Conservation (phyloP, 192 early-diverging fungal genomes). For the Coemansia asiatica region DNA sequence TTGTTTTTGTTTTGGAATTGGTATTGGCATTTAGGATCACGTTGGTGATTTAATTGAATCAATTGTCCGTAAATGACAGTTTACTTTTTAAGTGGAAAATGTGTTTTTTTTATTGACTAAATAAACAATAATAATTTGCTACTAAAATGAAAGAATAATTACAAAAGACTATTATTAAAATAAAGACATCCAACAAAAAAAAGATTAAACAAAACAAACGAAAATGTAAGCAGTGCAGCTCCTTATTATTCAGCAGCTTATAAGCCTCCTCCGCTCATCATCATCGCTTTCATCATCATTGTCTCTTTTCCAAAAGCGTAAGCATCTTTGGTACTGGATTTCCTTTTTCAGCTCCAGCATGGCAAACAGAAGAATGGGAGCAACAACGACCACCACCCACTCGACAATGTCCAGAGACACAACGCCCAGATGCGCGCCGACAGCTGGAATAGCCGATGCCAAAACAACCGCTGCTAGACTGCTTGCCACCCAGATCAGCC, state of each 20-base stretch:
- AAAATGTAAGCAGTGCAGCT: no score
- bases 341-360: conserved; percentile 39
- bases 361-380: conserved; percentile 33
- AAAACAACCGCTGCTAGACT: conserved; percentile 18
- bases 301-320: not conserved
- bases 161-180: no score
- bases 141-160: no score
- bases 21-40: not conserved
- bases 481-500: conserved; percentile 16
- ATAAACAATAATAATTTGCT: no score
- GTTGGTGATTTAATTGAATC: not conserved
- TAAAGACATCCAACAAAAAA: not conserved
- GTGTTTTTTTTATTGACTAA: no score
- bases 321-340: conserved; percentile 5
- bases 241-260: not conserved
- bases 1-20: not conserved
- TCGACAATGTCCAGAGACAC: conserved; percentile 36
- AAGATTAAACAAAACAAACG: not conserved
- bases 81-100: no score
- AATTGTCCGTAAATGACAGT: not conserved
- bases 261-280: not conserved
- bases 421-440: conserved; percentile 30
- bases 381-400: conserved; percentile 26
- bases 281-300: not conserved
- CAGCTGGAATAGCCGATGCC: conserved; percentile 14